Evolutionary conservation across 164 flowering plant genomes (phyloP), one percentile per base, ranked within the genome.

Genomic region (Aristolochia fimbriata): DNA sequence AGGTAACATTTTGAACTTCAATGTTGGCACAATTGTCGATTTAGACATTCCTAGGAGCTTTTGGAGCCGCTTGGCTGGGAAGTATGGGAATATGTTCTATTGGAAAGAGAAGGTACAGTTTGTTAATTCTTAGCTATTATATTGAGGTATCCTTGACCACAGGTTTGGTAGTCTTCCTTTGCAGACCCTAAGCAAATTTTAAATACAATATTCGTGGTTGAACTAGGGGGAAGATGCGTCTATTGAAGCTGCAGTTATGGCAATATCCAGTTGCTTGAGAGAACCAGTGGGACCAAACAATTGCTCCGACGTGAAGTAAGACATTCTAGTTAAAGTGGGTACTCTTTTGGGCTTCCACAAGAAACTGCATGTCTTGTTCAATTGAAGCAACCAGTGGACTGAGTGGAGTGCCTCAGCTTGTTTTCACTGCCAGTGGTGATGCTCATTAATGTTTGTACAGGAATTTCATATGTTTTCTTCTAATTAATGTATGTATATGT

Each of bases 1-100:
- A 92, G 98, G 98, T 15, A 89, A 92, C 66, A 93, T 93, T 62
- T 54, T 90, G 61, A 83, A 93, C 51, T 93, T 93, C 76, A 93
- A 93, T 65, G 96, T 93, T 52, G 98, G 98, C 17, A 91, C 80
- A 55, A 62, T 77, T 10, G 81, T 93, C 59, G 97, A 93, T 81
- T 64, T 87, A 31, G 95, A 89, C 70, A 70, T 92, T 54, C 98
- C 98, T 60, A 91, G 91, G 24, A 92, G 91, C 78, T 92, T 92
- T 67, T 92, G 96, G 98, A 89, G 88, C 57, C 94, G 96, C 27
- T 72, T 92, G 68, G 88, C 96, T 0, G 96, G 96, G 53, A 92
- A 80, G 71, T 92, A 92, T 58, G 98, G 98, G n/a, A 92, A 89
- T 69, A 80, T 88, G 50, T 92, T 92, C 61, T 92, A 81, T 58